phyloP scores from a whole-genome alignment of 2,329 filamentous ascomycete species.

The Cladorrhinum sp. region DNA sequence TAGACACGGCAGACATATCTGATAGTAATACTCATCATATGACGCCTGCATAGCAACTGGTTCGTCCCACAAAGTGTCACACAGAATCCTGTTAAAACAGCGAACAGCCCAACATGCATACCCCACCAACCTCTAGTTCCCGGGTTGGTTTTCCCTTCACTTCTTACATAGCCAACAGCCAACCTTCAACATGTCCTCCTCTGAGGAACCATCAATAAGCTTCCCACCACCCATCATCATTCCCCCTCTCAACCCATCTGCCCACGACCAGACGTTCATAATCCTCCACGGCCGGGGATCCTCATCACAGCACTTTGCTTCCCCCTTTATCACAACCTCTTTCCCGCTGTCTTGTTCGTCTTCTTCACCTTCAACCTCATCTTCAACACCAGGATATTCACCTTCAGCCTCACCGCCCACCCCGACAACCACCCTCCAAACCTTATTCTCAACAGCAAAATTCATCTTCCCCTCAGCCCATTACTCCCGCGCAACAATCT shows the following conservation, averaged over 20 bases:
- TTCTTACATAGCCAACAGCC: too few species aligned
- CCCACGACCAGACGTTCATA: slow-evolving; percentile 45
- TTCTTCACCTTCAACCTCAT: background rate
- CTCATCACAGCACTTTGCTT: slow-evolving; percentile 39
- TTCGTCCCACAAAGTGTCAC: too few species aligned
- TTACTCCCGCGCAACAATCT: slow-evolving; percentile 37
- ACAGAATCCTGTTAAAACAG: background rate
- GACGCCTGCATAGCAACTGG: too few species aligned
- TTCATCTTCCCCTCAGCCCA: slow-evolving; percentile 52
- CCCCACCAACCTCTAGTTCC: too few species aligned
- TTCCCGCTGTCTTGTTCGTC: too few species aligned
- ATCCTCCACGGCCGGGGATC: slow-evolving; percentile 50
- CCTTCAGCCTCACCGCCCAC: background rate
- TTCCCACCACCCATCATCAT: slow-evolving; percentile 17
- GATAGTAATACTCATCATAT: background rate
- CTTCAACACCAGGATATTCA: too few species aligned
- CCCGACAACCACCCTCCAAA: slow-evolving; percentile 28
- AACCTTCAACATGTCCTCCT: slow-evolving; percentile 17
- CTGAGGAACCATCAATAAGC: background rate
- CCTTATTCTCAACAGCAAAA: slow-evolving; percentile 41
- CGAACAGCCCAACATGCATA: background rate
- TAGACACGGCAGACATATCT: too few species aligned
- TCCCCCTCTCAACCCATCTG: background rate
- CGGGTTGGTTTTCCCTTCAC: too few species aligned
- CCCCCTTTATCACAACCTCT: slow-evolving; percentile 35